Conservation (phyloP, 1,284 basidiomycete genomes). For the Cryptococcus sp. region DNA sequence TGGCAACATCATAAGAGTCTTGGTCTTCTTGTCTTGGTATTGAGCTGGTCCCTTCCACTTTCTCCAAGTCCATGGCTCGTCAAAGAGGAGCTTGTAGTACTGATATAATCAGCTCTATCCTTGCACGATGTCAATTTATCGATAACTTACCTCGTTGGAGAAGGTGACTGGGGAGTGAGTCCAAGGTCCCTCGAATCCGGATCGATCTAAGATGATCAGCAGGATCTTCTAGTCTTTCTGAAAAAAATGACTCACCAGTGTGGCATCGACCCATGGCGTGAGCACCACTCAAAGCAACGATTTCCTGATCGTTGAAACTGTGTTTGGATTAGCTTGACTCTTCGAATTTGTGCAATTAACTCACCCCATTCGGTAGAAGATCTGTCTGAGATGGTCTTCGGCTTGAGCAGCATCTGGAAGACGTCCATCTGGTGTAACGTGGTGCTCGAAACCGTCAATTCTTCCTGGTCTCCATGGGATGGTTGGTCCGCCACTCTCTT, state of each 20-base stretch:
- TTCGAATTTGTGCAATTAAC: constrained; percentile 7
- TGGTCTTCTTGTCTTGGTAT: constrained; percentile 85
- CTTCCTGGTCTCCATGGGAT: constrained; percentile 85
- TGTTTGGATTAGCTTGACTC: constrained; percentile 5
- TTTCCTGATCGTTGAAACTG: constrained; percentile 91
- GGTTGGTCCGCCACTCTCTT: constrained; percentile 59
- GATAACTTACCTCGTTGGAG: constrained; percentile 56
- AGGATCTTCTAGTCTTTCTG: background rate
- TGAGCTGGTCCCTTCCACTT: constrained; percentile 86
- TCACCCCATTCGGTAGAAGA: constrained; percentile 86
- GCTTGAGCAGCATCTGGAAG: constrained; percentile 87
- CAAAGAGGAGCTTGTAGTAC: constrained; percentile 76
- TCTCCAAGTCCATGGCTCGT: constrained; percentile 64
- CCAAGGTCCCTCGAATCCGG: constrained; percentile 77
- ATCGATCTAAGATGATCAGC: constrained; percentile 51
- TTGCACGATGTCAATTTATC: no score
- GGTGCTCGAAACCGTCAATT: constrained; percentile 69
- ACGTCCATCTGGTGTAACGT: constrained; percentile 87
- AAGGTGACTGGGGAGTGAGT: constrained; percentile 52
- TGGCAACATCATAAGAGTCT: constrained; percentile 89
- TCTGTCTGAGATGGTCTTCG: constrained; percentile 76
- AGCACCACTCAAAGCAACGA: constrained; percentile 88
- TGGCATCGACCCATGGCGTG: constrained; percentile 96
- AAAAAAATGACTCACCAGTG: constrained; percentile 51
- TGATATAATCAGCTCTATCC: constrained; percentile 45